A percentile compares a stretch with the other conserved stretches of the same genome.
Conservation (phyloP, 1,284 basidiomycete genomes). For the Kalmanozyma brasiliensis region DNA sequence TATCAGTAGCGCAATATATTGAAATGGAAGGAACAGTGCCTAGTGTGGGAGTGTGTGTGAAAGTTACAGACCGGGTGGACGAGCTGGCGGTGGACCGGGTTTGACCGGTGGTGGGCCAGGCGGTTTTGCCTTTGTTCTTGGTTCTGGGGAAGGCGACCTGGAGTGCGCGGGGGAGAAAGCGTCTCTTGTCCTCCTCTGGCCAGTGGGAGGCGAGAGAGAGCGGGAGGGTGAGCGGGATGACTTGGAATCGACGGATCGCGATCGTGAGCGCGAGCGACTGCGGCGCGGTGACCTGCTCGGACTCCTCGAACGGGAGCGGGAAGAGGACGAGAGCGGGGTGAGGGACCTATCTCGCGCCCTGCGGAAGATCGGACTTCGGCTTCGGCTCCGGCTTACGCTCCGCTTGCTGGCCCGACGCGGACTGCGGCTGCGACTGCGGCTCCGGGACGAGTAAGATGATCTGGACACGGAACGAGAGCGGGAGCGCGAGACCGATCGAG, state of each 20-base stretch:
- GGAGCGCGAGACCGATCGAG: conserved; percentile 8
- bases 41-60: background rate
- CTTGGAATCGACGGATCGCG: conserved; percentile 5
- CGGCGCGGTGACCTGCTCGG: conserved; percentile 1
- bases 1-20: conserved; percentile 12
- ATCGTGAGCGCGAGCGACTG: conserved; percentile 3
- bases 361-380: conserved; percentile 4
- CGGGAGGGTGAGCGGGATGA: conserved; percentile 17
- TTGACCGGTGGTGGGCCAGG: conserved; percentile 27
- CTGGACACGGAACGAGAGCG: conserved; percentile 7
- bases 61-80: conserved; percentile 42
- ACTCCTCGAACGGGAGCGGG: conserved; percentile 10
- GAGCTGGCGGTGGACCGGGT: conserved; percentile 37
- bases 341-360: conserved; percentile 13
- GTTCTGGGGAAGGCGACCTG: conserved; percentile 7
- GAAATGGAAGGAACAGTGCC: background rate
- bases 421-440: conserved; percentile 3
- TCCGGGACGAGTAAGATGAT: conserved; percentile 13
- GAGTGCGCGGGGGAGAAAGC: conserved; percentile 17
- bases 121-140: conserved; percentile 1
- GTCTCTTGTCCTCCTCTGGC: conserved; percentile 4
- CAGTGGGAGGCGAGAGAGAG: background rate
- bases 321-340: conserved; percentile 11
- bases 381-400: conserved; percentile 3
- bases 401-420: conserved; percentile 7